Evolutionary conservation across 345 rosid genomes (phyloP).

Genomic region (Durio zibethinus): DNA sequence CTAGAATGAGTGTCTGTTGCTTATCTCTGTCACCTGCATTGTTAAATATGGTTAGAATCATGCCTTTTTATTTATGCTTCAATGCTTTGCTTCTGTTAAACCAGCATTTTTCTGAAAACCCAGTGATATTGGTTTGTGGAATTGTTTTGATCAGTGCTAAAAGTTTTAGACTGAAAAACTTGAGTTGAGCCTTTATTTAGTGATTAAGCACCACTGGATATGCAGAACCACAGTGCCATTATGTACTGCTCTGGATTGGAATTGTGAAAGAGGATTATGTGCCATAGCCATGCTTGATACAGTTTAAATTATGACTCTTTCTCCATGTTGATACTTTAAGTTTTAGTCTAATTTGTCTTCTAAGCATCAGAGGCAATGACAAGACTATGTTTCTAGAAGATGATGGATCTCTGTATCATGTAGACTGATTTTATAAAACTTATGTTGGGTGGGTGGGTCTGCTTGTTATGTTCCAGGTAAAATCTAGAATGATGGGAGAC

Average conservation of each 20-base stretch:
- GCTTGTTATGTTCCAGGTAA: slow-evolving; percentile 56
- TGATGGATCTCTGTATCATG: background rate
- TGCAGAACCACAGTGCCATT: background rate
- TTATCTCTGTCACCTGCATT: background rate
- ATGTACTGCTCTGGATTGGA: background rate
- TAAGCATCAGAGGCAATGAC: background rate
- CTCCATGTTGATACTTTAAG: background rate
- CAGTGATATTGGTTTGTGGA: background rate
- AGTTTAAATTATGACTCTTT: background rate
- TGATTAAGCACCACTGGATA: background rate
- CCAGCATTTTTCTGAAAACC: background rate
- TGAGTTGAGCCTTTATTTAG: background rate
- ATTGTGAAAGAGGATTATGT: background rate
- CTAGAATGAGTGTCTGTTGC: background rate
- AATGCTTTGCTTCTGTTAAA: background rate
- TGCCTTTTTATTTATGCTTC: background rate
- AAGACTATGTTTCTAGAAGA: background rate
- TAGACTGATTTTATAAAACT: background rate
- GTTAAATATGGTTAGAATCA: background rate
- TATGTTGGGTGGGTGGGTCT: background rate
- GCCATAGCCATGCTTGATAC: background rate
- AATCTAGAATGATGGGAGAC: slow-evolving; percentile 99
- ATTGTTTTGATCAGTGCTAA: background rate
- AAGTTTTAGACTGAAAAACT: background rate
- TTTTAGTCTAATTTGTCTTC: background rate